Conservation (phyloP, 148 eudicot genomes). For the Vaccinium corymbosum region DNA sequence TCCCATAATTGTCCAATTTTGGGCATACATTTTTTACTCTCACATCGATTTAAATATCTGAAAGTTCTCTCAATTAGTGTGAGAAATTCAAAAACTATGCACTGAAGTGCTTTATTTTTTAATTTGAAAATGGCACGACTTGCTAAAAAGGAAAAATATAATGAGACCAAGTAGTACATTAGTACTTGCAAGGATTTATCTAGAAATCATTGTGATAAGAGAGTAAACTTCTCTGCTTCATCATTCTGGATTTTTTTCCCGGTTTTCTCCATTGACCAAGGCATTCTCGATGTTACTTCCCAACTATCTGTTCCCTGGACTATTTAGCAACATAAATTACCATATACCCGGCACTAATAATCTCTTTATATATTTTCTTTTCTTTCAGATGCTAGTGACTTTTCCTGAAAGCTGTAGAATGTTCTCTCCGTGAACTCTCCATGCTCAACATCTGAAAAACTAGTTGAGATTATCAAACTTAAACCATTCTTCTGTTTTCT, state of each 20-base stretch:
- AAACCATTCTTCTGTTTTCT: not conserved
- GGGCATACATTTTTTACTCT: not conserved
- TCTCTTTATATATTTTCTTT: not conserved
- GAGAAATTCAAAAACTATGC: no score
- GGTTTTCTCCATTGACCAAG: not conserved
- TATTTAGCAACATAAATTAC: not conserved
- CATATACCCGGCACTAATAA: not conserved
- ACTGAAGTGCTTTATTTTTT: no score
- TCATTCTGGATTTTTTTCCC: not conserved
- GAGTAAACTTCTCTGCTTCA: not conserved
- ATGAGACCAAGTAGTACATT: not conserved
- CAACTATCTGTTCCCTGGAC: not conserved
- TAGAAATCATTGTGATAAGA: not conserved
- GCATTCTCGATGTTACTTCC: not conserved
- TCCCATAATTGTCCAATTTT: not conserved
- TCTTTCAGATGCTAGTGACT: not conserved
- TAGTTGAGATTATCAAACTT: not conserved
- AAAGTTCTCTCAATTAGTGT: no score
- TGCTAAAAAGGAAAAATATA: not conserved
- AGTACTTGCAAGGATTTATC: not conserved
- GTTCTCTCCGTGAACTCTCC: not conserved
- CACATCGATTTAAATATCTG: not conserved
- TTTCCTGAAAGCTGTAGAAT: not conserved
- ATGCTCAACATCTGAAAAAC: not conserved
- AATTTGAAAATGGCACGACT: not conserved